phyloP scores from a whole-genome alignment of 2,329 filamentous ascomycete species.

The Basipetospora chlamydospora region DNA sequence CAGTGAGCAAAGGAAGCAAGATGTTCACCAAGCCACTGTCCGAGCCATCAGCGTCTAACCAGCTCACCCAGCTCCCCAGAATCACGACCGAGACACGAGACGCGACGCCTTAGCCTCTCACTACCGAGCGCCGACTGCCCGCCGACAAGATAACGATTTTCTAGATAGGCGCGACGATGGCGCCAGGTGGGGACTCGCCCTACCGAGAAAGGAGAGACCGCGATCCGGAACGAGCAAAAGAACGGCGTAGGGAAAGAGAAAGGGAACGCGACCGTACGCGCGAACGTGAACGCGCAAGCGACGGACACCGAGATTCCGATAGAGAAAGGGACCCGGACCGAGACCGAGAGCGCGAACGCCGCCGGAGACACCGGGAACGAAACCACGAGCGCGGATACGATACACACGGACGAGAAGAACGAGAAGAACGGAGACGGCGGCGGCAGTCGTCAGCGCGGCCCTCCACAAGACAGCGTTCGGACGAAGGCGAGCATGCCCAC shows the following conservation, averaged over 20 bases:
- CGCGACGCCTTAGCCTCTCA: too few species aligned
- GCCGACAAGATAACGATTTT: too few species aligned
- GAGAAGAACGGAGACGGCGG: constrained; percentile 2
- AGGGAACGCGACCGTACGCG: constrained; percentile 1
- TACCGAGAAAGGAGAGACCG: constrained; percentile 5
- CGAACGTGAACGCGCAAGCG: background rate
- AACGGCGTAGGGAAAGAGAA: constrained; percentile 4
- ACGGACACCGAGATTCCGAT: background rate
- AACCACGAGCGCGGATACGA: background rate
- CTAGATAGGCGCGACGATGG: background rate
- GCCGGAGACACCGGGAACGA: background rate
- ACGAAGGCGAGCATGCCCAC: constrained; percentile 10
- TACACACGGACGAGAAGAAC: background rate
- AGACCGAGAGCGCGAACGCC: constrained; percentile 2
- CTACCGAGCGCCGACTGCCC: too few species aligned
- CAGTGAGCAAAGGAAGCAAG: too few species aligned
- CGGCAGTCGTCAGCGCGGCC: constrained; percentile 4
- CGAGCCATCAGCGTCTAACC: too few species aligned
- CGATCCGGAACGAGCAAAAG: constrained; percentile 7
- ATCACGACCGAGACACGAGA: too few species aligned
- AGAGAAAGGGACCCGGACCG: background rate
- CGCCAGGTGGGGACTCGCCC: constrained; percentile 3
- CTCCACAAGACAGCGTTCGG: background rate
- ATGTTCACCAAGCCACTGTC: too few species aligned
- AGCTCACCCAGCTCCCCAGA: too few species aligned